A percentile compares a stretch with the other conserved stretches of the same genome.
These are phyloP conservation scores for Pholiota adiposa DNA, from an alignment of 1,284 basidiomycete genomes.

Conservation along the genomic window DNA sequence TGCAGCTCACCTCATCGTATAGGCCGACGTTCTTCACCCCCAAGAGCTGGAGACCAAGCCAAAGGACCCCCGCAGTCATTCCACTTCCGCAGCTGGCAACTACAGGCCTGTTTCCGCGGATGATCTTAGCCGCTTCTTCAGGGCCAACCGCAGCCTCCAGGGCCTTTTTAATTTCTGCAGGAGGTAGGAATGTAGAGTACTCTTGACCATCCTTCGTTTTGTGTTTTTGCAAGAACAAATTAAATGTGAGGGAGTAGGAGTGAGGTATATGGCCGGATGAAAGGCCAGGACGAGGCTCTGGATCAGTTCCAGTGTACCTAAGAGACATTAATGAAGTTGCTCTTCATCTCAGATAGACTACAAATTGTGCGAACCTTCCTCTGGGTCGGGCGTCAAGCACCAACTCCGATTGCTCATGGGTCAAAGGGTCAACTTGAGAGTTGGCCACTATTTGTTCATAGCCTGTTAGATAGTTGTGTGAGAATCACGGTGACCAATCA, in stretches of 20 bases:
- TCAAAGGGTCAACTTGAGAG: conserved; percentile 50
- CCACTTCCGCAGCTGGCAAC: conserved; percentile 88
- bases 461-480: conserved; percentile 45
- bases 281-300: conserved; percentile 89
- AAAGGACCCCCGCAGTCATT: conserved; percentile 95
- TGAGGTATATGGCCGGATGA: conserved; percentile 94
- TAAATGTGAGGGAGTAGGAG: conserved; percentile 87
- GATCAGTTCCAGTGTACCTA: conserved; percentile 80
- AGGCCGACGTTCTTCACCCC: conserved; percentile 65
- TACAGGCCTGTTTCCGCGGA: conserved; percentile 62
- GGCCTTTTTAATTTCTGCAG: conserved; percentile 60
- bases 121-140: conserved; percentile 56
- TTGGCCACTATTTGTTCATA: conserved; percentile 88
- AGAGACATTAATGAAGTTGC: neutral
- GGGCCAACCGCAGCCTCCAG: conserved; percentile 65
- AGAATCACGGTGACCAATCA: conserved; percentile 16
- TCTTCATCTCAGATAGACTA: neutral
- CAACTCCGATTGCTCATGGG: conserved; percentile 58
- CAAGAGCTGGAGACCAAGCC: conserved; percentile 82
- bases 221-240: conserved; percentile 68
- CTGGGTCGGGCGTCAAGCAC: conserved; percentile 88
- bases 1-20: conserved; percentile 79
- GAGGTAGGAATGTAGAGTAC: conserved; percentile 70
- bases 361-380: conserved; percentile 58
- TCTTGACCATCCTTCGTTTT: conserved; percentile 42